These are phyloP conservation scores for Melocanna baccifera DNA, from an alignment of 176 grass and related monocot species.

Conservation along the genomic window DNA sequence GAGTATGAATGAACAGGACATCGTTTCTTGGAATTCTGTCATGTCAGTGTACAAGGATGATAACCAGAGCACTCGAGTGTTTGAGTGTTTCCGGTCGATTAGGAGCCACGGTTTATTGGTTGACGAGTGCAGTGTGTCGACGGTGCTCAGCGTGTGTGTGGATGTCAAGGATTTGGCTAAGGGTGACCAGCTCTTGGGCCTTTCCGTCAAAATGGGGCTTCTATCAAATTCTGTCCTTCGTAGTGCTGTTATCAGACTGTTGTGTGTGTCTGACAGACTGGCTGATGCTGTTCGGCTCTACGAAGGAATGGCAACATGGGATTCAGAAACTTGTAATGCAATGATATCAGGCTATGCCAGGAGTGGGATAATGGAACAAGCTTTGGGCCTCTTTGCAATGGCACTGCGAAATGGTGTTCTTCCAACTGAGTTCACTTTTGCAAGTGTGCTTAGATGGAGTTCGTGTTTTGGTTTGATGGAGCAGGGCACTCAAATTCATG, in stretches of 20 bases:
- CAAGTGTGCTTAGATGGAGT: conserved; percentile 65
- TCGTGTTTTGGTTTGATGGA: conserved; percentile 65
- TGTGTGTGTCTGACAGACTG: conserved; percentile 63
- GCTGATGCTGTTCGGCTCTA: conserved; percentile 54
- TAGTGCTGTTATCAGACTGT: conserved; percentile 66
- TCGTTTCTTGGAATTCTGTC: conserved; percentile 70
- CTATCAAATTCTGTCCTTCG: conserved; percentile 65
- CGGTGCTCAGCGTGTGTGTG: conserved; percentile 47
- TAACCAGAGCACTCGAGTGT: conserved; percentile 29
- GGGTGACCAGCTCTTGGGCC: conserved; percentile 72
- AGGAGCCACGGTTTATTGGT: conserved; percentile 41
- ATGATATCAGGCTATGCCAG: conserved; percentile 65
- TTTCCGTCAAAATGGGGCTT: conserved; percentile 61
- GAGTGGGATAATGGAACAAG: conserved; percentile 59
- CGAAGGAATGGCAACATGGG: conserved; percentile 46
- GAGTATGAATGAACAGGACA: conserved; percentile 51
- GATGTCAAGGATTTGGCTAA: conserved; percentile 46
- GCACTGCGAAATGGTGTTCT: conserved; percentile 55
- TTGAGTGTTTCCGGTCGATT: conserved; percentile 57
- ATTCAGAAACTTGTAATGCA: conserved; percentile 66
- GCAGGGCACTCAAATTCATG: conserved; percentile 72
- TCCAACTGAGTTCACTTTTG: conserved; percentile 76
- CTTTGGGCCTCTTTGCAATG: conserved; percentile 50
- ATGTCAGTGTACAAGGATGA: conserved; percentile 60
- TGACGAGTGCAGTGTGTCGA: conserved; percentile 66